Evolutionary conservation across 176 grass and related monocot genomes (phyloP).

Genomic region (Coix lacrymajobi): DNA sequence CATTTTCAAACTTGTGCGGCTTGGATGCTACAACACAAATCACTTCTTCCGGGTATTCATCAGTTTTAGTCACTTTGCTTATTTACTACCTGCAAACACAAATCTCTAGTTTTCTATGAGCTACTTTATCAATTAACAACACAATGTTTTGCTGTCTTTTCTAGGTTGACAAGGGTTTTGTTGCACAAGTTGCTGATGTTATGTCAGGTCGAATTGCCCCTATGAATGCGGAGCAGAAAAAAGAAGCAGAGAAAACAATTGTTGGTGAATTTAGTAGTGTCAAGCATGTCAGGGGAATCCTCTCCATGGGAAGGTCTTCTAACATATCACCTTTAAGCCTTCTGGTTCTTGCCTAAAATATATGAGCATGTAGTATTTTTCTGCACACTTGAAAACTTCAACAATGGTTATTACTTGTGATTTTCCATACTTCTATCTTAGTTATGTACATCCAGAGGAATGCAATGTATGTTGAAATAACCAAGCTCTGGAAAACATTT

Average conservation of each 20-base stretch:
- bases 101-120: background rate
- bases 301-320: constrained; percentile 85
- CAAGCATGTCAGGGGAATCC: constrained; percentile 94
- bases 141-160: background rate
- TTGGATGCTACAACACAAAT: constrained; percentile 96
- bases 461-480: background rate
- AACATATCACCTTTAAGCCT: background rate
- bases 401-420: background rate
- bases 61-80: background rate
- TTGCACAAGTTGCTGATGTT: constrained; percentile 93
- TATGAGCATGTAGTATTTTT: background rate
- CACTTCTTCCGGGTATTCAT: constrained; percentile 78
- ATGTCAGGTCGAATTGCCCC: constrained; percentile 69
- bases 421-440: background rate
- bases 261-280: constrained; percentile 95
- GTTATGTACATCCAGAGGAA: background rate
- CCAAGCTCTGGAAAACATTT: background rate
- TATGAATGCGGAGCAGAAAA: constrained; percentile 72
- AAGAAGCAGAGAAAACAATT: constrained; percentile 74
- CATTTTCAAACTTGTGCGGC: constrained; percentile 89
- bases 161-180: constrained; percentile 95
- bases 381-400: background rate
- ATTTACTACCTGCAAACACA: background rate
- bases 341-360: background rate
- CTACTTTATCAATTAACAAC: background rate